These are phyloP conservation scores for Boletus fagicola DNA, from an alignment of 768 basidiomycete genomes.

Conservation along the genomic window DNA sequence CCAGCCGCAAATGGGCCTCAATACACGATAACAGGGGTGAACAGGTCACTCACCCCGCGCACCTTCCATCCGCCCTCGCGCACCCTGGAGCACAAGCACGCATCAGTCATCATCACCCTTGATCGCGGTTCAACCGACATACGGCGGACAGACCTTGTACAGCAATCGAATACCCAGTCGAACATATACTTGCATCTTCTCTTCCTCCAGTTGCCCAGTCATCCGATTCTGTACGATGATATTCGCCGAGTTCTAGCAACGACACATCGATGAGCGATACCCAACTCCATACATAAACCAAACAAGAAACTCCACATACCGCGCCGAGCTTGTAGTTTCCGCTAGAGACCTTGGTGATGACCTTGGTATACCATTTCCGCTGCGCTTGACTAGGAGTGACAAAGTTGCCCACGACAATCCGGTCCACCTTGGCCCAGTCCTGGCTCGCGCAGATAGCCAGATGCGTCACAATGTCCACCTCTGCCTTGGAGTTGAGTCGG, in stretches of 20 bases:
- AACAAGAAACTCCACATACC: slow-evolving; percentile 39
- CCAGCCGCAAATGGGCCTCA: slow-evolving; percentile 49
- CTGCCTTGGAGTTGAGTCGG: slow-evolving; percentile 78
- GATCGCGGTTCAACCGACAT: background rate
- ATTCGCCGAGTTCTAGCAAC: slow-evolving; percentile 84
- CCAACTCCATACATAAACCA: background rate
- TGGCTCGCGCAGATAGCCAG: slow-evolving; percentile 93
- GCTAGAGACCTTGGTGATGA: slow-evolving; percentile 80
- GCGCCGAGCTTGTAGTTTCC: slow-evolving; percentile 91
- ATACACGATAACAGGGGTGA: background rate
- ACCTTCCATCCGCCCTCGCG: slow-evolving; percentile 86
- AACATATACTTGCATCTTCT: slow-evolving; percentile 97
- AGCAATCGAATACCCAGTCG: slow-evolving; percentile 87
- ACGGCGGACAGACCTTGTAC: slow-evolving; percentile 60
- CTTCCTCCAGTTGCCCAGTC: slow-evolving; percentile 92
- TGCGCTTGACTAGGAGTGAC: slow-evolving; percentile 95
- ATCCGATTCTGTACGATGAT: slow-evolving; percentile 95
- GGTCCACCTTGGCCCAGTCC: slow-evolving; percentile 88
- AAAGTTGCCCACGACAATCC: slow-evolving; percentile 91
- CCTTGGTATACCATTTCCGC: slow-evolving; percentile 94
- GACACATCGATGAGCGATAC: background rate
- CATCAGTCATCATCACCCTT: background rate
- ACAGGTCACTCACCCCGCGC: slow-evolving; percentile 56
- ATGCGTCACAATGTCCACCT: slow-evolving; percentile 94
- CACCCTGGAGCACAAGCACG: slow-evolving; percentile 49